A percentile compares a stretch with the other conserved stretches of the same genome.
phyloP scores from a whole-genome alignment of 176 grass and related monocot species.

The Bothriochloa decipiens region DNA sequence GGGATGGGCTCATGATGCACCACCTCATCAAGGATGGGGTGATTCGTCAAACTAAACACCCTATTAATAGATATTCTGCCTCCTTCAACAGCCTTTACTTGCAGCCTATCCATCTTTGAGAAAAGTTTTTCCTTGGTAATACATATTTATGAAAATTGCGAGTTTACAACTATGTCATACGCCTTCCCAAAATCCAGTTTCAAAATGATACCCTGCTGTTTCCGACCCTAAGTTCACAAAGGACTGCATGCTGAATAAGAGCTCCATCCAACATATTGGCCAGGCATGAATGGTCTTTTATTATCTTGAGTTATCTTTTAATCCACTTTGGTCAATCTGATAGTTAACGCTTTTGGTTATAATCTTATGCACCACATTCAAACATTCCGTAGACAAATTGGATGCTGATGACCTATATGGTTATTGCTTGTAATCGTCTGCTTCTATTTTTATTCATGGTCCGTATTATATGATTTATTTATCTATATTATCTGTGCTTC shows the following conservation, averaged over 20 bases:
- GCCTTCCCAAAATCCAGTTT: not conserved
- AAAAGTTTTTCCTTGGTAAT: not conserved
- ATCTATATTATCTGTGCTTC: not conserved
- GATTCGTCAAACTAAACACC: not conserved
- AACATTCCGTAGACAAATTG: not conserved
- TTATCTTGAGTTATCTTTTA: not conserved
- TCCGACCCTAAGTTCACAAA: not conserved
- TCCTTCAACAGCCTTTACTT: not conserved
- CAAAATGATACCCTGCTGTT: not conserved
- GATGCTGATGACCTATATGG: not conserved
- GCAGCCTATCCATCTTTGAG: not conserved
- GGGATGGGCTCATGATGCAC: not conserved
- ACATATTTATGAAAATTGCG: not conserved
- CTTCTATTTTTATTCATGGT: slow-evolving; percentile 9
- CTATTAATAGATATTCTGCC: not conserved
- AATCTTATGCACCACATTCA: not conserved
- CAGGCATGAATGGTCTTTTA: not conserved
- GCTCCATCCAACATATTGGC: not conserved
- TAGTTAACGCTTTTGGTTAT: not conserved
- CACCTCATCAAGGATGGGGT: not conserved
- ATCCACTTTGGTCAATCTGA: not conserved
- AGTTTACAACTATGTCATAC: not conserved
- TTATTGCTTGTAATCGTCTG: not conserved
- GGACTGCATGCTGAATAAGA: not conserved
- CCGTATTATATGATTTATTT: not conserved